A percentile compares a stretch with the other conserved stretches of the same genome.
Evolutionary conservation across 495 filamentous ascomycete genomes (phyloP).

Genomic region (Alectoria sarmentosa): DNA sequence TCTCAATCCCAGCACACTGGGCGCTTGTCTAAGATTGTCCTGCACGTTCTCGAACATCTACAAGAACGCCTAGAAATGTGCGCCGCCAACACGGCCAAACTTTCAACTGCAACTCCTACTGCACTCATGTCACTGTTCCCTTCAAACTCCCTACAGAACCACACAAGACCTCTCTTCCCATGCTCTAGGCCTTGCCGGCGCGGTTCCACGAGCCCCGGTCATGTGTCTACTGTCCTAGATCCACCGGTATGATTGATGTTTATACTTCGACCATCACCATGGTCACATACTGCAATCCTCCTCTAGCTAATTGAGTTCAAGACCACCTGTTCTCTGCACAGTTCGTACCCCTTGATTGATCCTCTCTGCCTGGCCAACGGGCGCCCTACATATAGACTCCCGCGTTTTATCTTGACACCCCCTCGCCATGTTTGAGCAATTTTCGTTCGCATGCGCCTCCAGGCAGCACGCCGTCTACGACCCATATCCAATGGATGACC

Average conservation of each 20-base stretch:
- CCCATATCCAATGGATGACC: slow-evolving; percentile 14
- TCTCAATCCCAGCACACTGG: neutral
- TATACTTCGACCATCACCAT: neutral
- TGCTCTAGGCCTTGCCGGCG: neutral
- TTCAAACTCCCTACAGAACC: neutral
- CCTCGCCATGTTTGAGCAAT: slow-evolving; percentile 17
- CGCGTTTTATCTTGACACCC: slow-evolving; percentile 7
- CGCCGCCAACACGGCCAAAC: slow-evolving; percentile 5
- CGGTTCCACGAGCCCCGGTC: neutral
- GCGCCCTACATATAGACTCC: slow-evolving; percentile 3
- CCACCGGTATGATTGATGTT: neutral
- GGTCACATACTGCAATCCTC: neutral
- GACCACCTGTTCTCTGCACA: neutral
- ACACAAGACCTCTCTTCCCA: neutral
- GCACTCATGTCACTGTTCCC: neutral
- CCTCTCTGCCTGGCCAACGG: neutral
- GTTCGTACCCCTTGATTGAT: neutral
- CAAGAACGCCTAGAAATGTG: slow-evolving; percentile 1
- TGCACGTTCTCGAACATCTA: slow-evolving; percentile 15
- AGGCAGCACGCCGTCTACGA: slow-evolving; percentile 9
- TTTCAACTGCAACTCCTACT: neutral
- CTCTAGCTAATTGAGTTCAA: neutral
- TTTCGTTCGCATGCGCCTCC: slow-evolving; percentile 15
- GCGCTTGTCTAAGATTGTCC: slow-evolving; percentile 9
- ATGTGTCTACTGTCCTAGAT: neutral